Evolutionary conservation across 257 asterid genomes (phyloP), one percentile per base, ranked within the genome.

Genomic region (Salvia miltiorrhiza): DNA sequence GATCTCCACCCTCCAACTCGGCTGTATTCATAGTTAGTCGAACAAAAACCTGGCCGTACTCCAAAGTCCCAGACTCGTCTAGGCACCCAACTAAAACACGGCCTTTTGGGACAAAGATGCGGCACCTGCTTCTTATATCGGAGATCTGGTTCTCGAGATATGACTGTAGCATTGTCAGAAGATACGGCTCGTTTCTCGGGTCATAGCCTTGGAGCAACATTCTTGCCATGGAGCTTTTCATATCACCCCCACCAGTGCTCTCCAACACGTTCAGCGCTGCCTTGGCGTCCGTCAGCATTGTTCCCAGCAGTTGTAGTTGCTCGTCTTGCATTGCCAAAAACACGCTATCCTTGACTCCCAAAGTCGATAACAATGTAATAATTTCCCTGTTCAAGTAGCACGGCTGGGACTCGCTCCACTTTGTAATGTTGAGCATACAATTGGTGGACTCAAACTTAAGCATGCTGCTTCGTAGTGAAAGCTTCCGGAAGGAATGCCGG

Each of bases 341-440:
- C 2, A 47, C 78, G 21, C 52, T 58, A 74, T 93, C 99, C 60
- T 79, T 83, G 6, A 90, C 85, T 0, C 99, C 99, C 73, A 90
- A 76, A 65, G 99, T 90, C 7, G 96, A 85, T 50, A 93, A 64
- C 40, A 93, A 83, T 48, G 83, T 77, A 69, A 87, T 82, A 43
- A 93, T 88, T 85, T 93, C 99, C 75, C 96, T 72, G 78, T 93
- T 93, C 71, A 90, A 79, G 81, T 87, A 93, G 78, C 99, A 93
- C 44, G 99, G 83, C 86, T 88, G 86, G 8, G 99, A 87, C 26
- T 88, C 94, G 30, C 92, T 82, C 80, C 95, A 87, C 76, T 88
- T 93, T 54, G 99, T 91, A 9, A 93, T 73, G 64, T 87, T 93
- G 9, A 90, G 96, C 99, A 93, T 93, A 59, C 74, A 52, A 69